These are phyloP conservation scores for Phytophthora citrophthora DNA, from an alignment of 352 stramenopile genomes.

Conservation along the genomic window DNA sequence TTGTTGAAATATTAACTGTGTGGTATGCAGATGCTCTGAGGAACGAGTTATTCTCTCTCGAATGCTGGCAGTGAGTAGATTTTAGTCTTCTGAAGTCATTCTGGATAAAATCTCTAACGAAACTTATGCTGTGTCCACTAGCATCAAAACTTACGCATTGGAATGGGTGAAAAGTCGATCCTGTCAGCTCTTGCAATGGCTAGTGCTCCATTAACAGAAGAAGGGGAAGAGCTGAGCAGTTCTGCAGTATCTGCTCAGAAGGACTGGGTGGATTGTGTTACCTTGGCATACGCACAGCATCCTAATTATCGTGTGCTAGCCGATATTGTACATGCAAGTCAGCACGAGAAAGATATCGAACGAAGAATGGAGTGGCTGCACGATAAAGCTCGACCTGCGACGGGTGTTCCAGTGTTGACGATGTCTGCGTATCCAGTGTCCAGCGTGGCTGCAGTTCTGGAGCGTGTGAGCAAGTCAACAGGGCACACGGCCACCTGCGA, in stretches of 20 bases:
- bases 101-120: constrained; percentile 2
- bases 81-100: background rate
- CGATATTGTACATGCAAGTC: constrained; percentile 40
- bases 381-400: constrained; percentile 42
- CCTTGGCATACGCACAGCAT: constrained; percentile 69
- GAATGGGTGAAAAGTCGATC: constrained; percentile 84
- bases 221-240: background rate
- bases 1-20: too few relatives aligned
- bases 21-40: constrained; percentile 43
- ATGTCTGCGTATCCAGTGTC: constrained; percentile 82
- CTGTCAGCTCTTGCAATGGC: constrained; percentile 67
- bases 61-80: constrained; percentile 69
- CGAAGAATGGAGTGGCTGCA: constrained; percentile 39
- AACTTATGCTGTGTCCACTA: constrained; percentile 18
- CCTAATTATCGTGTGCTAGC: constrained; percentile 69
- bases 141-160: constrained; percentile 87
- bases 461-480: constrained; percentile 51
- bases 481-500: constrained; percentile 61
- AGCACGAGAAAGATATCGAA: constrained; percentile 27
- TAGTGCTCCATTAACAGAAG: constrained; percentile 15
- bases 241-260: constrained; percentile 16
- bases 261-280: constrained; percentile 69
- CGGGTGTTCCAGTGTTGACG: constrained; percentile 72
- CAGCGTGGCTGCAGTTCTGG: constrained; percentile 57
- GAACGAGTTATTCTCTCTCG: constrained; percentile 72